Percentiles rank a stretch among this genome's conserved stretches.
Evolutionary conservation across 495 filamentous ascomycete genomes (phyloP).

Genomic region (Lasiosphaeriaceae sp.): DNA sequence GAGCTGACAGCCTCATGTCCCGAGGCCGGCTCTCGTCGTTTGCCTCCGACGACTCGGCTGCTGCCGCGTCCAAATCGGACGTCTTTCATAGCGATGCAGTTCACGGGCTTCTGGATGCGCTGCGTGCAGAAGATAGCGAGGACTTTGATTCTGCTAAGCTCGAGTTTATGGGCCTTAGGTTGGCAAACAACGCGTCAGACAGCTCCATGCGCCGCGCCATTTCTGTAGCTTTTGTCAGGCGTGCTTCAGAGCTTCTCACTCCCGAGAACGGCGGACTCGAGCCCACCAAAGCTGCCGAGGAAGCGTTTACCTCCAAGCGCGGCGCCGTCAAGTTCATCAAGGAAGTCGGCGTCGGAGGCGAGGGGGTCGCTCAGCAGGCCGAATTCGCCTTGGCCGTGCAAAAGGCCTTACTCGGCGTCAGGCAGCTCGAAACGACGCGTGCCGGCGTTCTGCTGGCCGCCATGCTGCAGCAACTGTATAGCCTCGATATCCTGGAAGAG

Average conservation of each 20-base stretch:
- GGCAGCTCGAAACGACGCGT: slow-evolving; percentile 44
- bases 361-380: slow-evolving; percentile 58
- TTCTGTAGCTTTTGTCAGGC: slow-evolving; percentile 77
- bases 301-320: slow-evolving; percentile 44
- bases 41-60: slow-evolving; percentile 46
- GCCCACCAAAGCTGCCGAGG: slow-evolving; percentile 61
- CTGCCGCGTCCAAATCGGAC: slow-evolving; percentile 38
- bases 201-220: slow-evolving; percentile 82
- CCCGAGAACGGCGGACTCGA: slow-evolving; percentile 46
- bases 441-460: slow-evolving; percentile 66
- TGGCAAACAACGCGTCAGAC: slow-evolving; percentile 85
- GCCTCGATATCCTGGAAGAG: slow-evolving; percentile 80
- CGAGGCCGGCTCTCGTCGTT: slow-evolving; percentile 49
- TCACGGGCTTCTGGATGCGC: slow-evolving; percentile 74
- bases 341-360: slow-evolving; percentile 48
- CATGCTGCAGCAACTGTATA: slow-evolving; percentile 75
- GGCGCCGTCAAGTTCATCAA: slow-evolving; percentile 49
- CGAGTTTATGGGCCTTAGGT: slow-evolving; percentile 83
- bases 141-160: slow-evolving; percentile 82
- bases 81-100: slow-evolving; percentile 88
- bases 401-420: slow-evolving; percentile 62
- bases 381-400: slow-evolving; percentile 82
- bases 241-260: slow-evolving; percentile 68
- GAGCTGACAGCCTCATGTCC: slow-evolving; percentile 16
- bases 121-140: slow-evolving; percentile 54